phyloP scores from a whole-genome alignment of 1,139 yeast species.

The Debaryomyces psychrophilus region DNA sequence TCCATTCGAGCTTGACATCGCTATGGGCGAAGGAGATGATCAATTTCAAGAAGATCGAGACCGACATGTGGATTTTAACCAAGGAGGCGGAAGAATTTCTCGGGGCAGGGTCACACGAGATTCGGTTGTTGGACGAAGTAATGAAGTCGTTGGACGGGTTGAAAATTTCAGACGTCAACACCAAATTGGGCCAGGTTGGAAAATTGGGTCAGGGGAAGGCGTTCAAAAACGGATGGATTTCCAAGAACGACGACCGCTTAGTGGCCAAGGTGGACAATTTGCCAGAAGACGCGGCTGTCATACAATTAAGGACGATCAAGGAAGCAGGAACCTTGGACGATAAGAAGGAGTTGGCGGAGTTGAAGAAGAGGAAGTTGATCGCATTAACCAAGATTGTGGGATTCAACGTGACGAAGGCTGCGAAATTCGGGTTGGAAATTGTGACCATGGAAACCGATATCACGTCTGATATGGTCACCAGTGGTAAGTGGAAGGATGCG shows the following conservation, averaged over 20 bases:
- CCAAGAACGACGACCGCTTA: conserved; percentile 81
- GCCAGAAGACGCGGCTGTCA: conserved; percentile 71
- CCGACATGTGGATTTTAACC: conserved; percentile 75
- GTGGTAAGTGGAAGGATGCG: conserved; percentile 81
- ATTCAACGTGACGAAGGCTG: conserved; percentile 76
- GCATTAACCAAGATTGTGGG: conserved; percentile 72
- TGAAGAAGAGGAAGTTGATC: conserved; percentile 91
- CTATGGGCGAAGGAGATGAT: conserved; percentile 85
- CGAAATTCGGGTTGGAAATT: conserved; percentile 80
- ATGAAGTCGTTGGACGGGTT: conserved; percentile 75
- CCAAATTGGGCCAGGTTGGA: conserved; percentile 79
- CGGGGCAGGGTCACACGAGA: conserved; percentile 85
- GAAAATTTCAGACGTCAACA: conserved; percentile 77
- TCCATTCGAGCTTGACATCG: conserved; percentile 79
- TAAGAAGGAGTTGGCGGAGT: conserved; percentile 73
- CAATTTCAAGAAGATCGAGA: conserved; percentile 70
- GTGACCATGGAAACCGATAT: conserved; percentile 87
- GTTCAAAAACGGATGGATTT: conserved; percentile 97
- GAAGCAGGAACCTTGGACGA: conserved; percentile 59
- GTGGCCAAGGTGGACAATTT: conserved; percentile 55
- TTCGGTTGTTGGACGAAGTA: conserved; percentile 76
- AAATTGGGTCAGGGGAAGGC: conserved; percentile 96
- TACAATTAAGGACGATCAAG: conserved; percentile 61
- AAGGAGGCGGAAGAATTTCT: conserved; percentile 83
- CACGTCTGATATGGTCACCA: conserved; percentile 85